Evolutionary conservation across 495 filamentous ascomycete species (phyloP), one percentile per base, ranked within the genome.

Genomic region (Penicillium lagena): DNA sequence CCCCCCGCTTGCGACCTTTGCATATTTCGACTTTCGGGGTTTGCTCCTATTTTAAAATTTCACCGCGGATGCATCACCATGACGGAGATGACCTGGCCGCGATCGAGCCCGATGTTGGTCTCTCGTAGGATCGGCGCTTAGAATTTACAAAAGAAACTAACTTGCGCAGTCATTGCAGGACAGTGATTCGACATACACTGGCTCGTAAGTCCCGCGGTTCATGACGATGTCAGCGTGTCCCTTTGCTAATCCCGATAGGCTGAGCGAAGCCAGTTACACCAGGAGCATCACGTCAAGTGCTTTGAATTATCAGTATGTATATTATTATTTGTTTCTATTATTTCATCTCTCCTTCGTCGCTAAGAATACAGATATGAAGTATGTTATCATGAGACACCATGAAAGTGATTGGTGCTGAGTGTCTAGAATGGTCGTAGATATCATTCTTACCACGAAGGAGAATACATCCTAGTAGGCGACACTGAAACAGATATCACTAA

Each of bases 251-350:
- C 29, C 8, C 32, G 4, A 44, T 27, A 64, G 54, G 2, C 46
- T 59, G 32, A 53, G 52, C 37, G 51, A 62, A 22, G 55, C 53
- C 35, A 66, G 56, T 46, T 64, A 61, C 44, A 66, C 64, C 12
- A 56, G 52, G 12, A 68, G 64, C 36, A 50, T 68, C 42, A 66
- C 67, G 1, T 71, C 68, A 4, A 70, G 62, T 42, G 58, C 68
- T 1, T 51, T 67, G 37, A 63, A 72, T 38, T 73, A 72, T 39
- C 61, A 63, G 62, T 74, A 67, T 42, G 72, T 60, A 12, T 40
- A n/a, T n/a, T n/a, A n/a, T n/a, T n/a, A n/a, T n/a, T n/a, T n/a
- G n/a, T n/a, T n/a, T n/a, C n/a, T n/a, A n/a, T n/a, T n/a, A n/a
- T n/a, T n/a, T n/a, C n/a, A n/a, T n/a, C n/a, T n/a, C n/a, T n/a